Evolutionary conservation across 2,329 filamentous ascomycete species (phyloP).

Genomic region (Pezicula carpinea): DNA sequence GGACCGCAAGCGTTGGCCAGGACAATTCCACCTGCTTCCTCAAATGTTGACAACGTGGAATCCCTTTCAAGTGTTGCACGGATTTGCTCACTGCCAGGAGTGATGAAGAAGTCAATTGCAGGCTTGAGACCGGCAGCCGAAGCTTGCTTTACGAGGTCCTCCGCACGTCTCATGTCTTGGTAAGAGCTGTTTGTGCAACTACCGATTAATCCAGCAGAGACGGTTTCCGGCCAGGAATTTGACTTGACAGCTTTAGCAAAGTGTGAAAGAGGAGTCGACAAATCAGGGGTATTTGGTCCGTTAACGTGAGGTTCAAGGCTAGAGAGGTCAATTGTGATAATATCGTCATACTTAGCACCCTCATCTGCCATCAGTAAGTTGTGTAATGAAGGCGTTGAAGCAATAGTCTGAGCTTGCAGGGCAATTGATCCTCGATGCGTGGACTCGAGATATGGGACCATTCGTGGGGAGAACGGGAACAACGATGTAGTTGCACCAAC

Average conservation of each 20-base stretch:
- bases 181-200: slow-evolving; percentile 99
- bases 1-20: slow-evolving; percentile 94
- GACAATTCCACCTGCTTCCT: slow-evolving; percentile 79
- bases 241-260: slow-evolving; percentile 82
- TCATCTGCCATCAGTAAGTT: slow-evolving; percentile 73
- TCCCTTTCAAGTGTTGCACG: slow-evolving; percentile 89
- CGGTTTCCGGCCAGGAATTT: slow-evolving; percentile 84
- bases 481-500: slow-evolving; percentile 72
- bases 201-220: slow-evolving; percentile 91
- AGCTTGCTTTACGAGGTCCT: slow-evolving; percentile 89
- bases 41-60: slow-evolving; percentile 79
- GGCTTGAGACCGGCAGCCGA: slow-evolving; percentile 84
- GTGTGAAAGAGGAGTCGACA: slow-evolving; percentile 85
- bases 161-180: slow-evolving; percentile 95
- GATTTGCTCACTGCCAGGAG: slow-evolving; percentile 94
- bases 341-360: slow-evolving; percentile 81
- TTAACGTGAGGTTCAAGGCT: slow-evolving; percentile 94
- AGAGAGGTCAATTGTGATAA: slow-evolving; percentile 87
- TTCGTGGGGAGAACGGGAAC: slow-evolving; percentile 85
- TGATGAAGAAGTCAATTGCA: slow-evolving; percentile 89
- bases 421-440: slow-evolving; percentile 62
- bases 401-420: slow-evolving; percentile 25
- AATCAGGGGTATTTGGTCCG: slow-evolving; percentile 91
- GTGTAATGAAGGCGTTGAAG: slow-evolving; percentile 35
- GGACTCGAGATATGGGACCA: slow-evolving; percentile 78